phyloP scores from a whole-genome alignment of 441 rosid genomes.

The Populus hybrid region DNA sequence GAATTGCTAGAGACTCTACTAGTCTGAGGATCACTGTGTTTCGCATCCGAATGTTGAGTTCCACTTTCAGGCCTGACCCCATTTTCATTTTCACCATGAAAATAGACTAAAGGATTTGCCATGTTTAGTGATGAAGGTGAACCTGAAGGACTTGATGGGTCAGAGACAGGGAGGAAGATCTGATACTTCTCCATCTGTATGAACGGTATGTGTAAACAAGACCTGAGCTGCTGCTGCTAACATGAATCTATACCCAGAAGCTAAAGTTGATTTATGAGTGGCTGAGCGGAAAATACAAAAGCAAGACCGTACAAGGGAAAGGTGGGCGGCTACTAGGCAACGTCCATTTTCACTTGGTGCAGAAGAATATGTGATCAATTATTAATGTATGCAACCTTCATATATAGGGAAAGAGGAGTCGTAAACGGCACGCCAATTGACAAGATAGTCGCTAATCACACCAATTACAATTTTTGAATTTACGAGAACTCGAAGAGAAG shows the following conservation, averaged over 20 bases:
- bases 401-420: conserved; percentile 5
- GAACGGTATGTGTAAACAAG: not conserved
- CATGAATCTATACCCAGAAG: not conserved
- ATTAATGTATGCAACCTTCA: conserved; percentile 9
- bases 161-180: conserved; percentile 8
- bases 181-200: conserved; percentile 21
- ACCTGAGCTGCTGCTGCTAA: not conserved
- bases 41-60: not conserved
- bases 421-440: conserved; percentile 32
- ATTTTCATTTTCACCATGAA: conserved; percentile 6
- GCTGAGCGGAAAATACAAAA: not conserved
- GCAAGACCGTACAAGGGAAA: not conserved
- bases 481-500: not conserved
- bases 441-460: not conserved
- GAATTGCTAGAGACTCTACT: conserved; percentile 16
- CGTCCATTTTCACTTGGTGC: not conserved
- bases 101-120: not conserved
- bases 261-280: not conserved
- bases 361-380: not conserved
- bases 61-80: not conserved
- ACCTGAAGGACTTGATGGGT: conserved; percentile 1
- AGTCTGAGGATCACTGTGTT: not conserved
- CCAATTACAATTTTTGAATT: not conserved
- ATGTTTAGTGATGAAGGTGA: conserved; percentile 16
- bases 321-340: conserved; percentile 32